A percentile compares a stretch with the other conserved stretches of the same genome.
These are phyloP conservation scores for Pseudozyma thailandica DNA, from an alignment of 1,284 basidiomycete species.

Conservation along the genomic window DNA sequence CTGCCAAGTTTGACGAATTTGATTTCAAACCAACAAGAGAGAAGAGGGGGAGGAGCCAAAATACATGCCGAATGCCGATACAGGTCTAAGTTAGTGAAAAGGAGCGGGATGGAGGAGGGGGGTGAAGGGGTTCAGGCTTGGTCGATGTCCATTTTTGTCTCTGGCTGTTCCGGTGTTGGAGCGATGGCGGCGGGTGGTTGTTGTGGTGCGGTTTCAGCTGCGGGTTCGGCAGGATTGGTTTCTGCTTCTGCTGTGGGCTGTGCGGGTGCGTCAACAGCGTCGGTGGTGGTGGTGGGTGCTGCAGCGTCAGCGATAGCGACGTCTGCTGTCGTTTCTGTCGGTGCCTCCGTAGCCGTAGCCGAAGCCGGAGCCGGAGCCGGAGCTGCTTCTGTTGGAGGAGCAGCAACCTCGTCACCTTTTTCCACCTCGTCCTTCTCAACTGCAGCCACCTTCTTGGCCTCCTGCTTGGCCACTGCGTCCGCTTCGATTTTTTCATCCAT, in stretches of 20 bases:
- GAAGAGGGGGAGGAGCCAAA: background rate
- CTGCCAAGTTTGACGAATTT: too few relatives aligned
- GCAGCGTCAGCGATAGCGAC: background rate
- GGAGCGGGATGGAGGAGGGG: background rate
- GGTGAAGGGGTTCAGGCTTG: background rate
- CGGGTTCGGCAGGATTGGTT: background rate
- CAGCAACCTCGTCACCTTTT: background rate
- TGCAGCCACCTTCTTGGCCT: conserved; percentile 3
- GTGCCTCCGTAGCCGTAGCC: too few relatives aligned
- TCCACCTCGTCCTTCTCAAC: background rate
- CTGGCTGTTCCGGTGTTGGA: background rate
- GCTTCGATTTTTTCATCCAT: conserved; percentile 31
- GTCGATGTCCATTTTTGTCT: conserved; percentile 8
- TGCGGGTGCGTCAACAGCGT: background rate
- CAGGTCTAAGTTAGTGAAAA: background rate
- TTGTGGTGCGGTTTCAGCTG: background rate
- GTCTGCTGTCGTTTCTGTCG: background rate
- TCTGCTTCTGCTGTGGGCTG: background rate
- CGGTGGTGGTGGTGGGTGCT: conserved; percentile 1
- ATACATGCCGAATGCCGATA: background rate
- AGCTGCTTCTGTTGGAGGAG: background rate
- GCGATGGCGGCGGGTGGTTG: background rate
- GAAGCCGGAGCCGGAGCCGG: too few relatives aligned
- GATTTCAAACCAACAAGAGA: background rate
- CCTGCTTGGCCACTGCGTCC: conserved; percentile 11